Evolutionary conservation across 2,329 filamentous ascomycete species (phyloP).

Genomic region (Trichophyton equinum): DNA sequence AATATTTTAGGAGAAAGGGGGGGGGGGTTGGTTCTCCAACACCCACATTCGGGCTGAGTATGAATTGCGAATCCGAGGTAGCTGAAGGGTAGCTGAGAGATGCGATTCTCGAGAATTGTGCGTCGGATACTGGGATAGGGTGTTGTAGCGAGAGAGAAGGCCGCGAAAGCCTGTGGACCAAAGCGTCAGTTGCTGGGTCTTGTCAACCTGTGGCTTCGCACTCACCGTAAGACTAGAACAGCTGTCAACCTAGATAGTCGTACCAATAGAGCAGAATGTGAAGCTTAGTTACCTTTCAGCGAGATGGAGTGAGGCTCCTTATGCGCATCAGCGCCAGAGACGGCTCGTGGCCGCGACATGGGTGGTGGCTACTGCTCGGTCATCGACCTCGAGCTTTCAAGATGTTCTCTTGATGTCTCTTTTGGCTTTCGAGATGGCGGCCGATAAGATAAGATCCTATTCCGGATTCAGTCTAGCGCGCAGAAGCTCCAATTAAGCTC

Average conservation of each 20-base stretch:
- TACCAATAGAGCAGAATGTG: constrained; percentile 8
- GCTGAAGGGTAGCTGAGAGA: constrained; percentile 59
- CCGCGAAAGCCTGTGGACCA: constrained; percentile 55
- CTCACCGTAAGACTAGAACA: constrained; percentile 29
- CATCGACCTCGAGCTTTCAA: not conserved
- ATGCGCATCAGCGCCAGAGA: constrained; percentile 31
- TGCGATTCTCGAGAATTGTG: constrained; percentile 46
- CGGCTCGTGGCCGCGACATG: constrained; percentile 34
- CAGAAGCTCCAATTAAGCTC: not conserved
- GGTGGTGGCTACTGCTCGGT: not conserved
- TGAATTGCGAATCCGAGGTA: constrained; percentile 39
- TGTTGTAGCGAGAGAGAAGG: constrained; percentile 40
- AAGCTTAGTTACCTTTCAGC: constrained; percentile 46
- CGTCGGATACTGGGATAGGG: constrained; percentile 33
- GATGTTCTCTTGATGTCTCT: not conserved
- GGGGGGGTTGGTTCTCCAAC: too few relatives aligned
- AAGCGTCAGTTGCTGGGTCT: not conserved
- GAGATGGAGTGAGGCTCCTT: constrained; percentile 72
- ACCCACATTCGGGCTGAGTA: constrained; percentile 43
- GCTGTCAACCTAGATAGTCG: constrained; percentile 15
- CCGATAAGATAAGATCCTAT: not conserved
- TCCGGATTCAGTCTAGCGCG: not conserved
- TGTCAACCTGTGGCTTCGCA: not conserved
- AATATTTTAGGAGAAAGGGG: not conserved
- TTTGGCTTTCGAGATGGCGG: not conserved